Evolutionary conservation across 495 filamentous ascomycete genomes (phyloP).

Genomic region (Barbatosphaeria neglecta): DNA sequence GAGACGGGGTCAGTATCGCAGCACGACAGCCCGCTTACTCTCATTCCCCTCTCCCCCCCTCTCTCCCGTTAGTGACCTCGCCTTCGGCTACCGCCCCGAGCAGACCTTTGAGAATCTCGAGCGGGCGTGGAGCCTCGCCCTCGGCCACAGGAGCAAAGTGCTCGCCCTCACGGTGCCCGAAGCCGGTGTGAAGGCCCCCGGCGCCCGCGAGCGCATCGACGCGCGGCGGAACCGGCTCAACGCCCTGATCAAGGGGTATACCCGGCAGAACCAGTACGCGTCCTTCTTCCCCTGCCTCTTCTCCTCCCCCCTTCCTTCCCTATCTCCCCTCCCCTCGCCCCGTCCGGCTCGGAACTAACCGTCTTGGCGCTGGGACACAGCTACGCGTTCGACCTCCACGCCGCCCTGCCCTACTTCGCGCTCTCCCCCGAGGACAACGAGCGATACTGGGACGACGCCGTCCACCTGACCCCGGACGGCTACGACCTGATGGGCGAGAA

Average conservation of each 20-base stretch:
- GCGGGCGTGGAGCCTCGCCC: slow-evolving; percentile 33
- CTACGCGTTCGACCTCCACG: slow-evolving; percentile 42
- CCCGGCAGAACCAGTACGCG: slow-evolving; percentile 34
- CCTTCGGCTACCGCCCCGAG: slow-evolving; percentile 14
- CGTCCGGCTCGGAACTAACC: not conserved
- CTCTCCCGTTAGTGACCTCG: slow-evolving; percentile 27
- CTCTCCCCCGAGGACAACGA: slow-evolving; percentile 29
- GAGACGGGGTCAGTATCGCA: too few relatives aligned
- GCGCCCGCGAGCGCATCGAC: slow-evolving; percentile 15
- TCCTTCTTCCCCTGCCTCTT: too few relatives aligned
- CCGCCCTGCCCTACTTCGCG: slow-evolving; percentile 38
- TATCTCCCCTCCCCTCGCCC: not conserved
- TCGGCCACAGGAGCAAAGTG: slow-evolving; percentile 36
- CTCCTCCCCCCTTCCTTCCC: not conserved
- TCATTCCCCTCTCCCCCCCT: not conserved
- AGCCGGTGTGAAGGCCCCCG: slow-evolving; percentile 11
- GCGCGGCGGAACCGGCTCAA: slow-evolving; percentile 37
- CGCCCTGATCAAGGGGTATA: slow-evolving; percentile 33
- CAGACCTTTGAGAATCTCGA: slow-evolving; percentile 30
- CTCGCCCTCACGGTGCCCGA: slow-evolving; percentile 52
- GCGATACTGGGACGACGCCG: slow-evolving; percentile 47
- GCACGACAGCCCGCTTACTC: not conserved
- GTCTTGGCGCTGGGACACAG: slow-evolving; percentile 8
- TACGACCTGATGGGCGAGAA: slow-evolving; percentile 48
- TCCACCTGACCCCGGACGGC: slow-evolving; percentile 47